phyloP scores from a whole-genome alignment of 2,329 filamentous ascomycete species.

The Sporothrix luriei region DNA sequence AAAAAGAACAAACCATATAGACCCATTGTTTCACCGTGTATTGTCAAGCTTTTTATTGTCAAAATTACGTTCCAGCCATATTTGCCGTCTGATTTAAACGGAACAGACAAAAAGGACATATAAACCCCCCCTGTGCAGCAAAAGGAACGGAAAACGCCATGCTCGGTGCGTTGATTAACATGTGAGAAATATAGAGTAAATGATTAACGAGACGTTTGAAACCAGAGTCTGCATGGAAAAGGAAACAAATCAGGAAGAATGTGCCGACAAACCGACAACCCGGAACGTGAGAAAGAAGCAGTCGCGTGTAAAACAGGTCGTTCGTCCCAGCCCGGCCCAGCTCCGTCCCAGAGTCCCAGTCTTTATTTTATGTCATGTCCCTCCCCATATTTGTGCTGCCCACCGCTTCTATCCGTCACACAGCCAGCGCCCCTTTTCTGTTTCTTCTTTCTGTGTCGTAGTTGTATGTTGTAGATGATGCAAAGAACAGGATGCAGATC shows the following conservation, averaged over 20 bases:
- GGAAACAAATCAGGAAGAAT: not conserved
- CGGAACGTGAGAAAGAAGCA: conserved; percentile 2
- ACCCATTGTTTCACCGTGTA: not conserved
- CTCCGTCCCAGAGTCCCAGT: conserved; percentile 1
- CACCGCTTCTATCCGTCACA: conserved; percentile 14
- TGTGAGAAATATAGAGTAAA: not conserved
- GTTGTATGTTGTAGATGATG: not conserved
- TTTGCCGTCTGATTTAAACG: not conserved
- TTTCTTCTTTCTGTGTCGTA: conserved; percentile 3
- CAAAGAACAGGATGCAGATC: not conserved
- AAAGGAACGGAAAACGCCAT: not conserved
- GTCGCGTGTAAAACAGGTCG: conserved; percentile 3
- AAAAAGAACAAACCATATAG: conserved; percentile 7
- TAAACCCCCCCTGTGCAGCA: not conserved
- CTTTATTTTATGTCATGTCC: not conserved
- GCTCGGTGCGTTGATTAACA: conserved; percentile 13
- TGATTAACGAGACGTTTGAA: conserved; percentile 19
- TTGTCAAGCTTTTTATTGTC: not conserved
- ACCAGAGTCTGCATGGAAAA: conserved; percentile 23
- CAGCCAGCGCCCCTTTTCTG: not conserved
- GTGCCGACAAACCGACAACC: conserved; percentile 1
- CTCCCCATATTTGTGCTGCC: not conserved
- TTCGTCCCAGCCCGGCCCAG: conserved; percentile 7
- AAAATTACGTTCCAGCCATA: not conserved
- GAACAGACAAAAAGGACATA: not conserved